A percentile compares a stretch with the other conserved stretches of the same genome.
Conservation (phyloP, 2,329 filamentous ascomycete genomes). For the Aspergillus nomiae region DNA sequence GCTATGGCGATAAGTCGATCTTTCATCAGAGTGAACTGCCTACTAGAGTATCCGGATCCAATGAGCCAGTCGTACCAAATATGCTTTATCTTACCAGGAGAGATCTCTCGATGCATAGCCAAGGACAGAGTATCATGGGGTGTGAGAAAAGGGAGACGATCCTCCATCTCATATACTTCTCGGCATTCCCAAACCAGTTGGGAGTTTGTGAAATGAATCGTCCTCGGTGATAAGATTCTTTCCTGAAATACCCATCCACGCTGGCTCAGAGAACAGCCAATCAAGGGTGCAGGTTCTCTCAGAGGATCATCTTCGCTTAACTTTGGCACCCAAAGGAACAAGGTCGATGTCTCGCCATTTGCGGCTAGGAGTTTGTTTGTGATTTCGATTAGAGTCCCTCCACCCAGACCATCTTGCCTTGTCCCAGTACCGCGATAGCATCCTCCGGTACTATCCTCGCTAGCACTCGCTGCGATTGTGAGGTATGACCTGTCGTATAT, state of each 20-base stretch:
- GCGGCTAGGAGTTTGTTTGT: neutral
- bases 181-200: neutral
- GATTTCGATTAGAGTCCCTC: neutral
- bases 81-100: neutral
- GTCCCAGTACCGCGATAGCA: neutral
- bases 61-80: neutral
- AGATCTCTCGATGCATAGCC: neutral
- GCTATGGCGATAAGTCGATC: neutral
- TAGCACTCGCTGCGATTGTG: neutral
- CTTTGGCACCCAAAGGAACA: neutral
- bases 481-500: neutral
- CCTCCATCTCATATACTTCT: neutral
- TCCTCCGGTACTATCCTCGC: neutral
- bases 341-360: neutral
- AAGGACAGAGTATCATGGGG: neutral
- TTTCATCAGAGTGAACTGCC: neutral
- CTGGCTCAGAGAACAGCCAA: neutral
- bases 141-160: neutral
- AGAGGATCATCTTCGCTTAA: neutral
- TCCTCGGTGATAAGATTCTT: neutral
- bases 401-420: neutral
- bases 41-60: neutral
- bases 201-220: neutral
- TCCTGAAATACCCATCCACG: neutral
- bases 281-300: neutral